Percentiles rank a stretch among this genome's conserved stretches.
phyloP scores from a whole-genome alignment of 1,284 basidiomycete species.

The Marasmius sp. region DNA sequence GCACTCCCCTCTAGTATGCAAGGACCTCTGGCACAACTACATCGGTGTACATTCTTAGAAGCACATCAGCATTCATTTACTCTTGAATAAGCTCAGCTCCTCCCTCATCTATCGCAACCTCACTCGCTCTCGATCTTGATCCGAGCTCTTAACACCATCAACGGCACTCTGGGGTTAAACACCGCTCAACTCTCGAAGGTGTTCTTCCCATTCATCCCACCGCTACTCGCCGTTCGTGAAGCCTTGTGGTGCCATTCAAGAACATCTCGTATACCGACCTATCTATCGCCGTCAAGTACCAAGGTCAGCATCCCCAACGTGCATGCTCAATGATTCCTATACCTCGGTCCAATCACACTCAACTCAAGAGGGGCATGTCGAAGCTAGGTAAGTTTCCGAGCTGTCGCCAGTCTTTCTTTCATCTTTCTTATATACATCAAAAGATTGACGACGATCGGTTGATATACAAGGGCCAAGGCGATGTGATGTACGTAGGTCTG shows the following conservation, averaged over 20 bases:
- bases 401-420: slow-evolving; percentile 9
- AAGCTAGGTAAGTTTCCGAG: slow-evolving; percentile 77
- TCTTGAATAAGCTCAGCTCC: neutral
- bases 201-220: slow-evolving; percentile 78
- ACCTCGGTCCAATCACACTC: too few species aligned
- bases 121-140: too few species aligned
- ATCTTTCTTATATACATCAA: slow-evolving; percentile 10
- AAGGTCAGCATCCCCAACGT: slow-evolving; percentile 77
- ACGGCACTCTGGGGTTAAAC: slow-evolving; percentile 57
- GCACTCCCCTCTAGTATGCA: too few species aligned
- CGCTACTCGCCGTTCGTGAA: slow-evolving; percentile 72
- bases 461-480: slow-evolving; percentile 82
- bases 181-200: slow-evolving; percentile 68
- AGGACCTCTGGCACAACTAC: too few species aligned
- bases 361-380: slow-evolving; percentile 83
- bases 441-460: slow-evolving; percentile 95
- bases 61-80: too few species aligned
- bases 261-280: slow-evolving; percentile 81
- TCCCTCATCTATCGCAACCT: neutral
- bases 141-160: slow-evolving; percentile 53
- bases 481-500: slow-evolving; percentile 95
- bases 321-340: slow-evolving; percentile 89
- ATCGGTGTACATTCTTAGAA: too few species aligned
- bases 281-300: slow-evolving; percentile 81
- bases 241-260: too few species aligned